phyloP scores from a whole-genome alignment of 345 rosid species.

The Brassica incana region DNA sequence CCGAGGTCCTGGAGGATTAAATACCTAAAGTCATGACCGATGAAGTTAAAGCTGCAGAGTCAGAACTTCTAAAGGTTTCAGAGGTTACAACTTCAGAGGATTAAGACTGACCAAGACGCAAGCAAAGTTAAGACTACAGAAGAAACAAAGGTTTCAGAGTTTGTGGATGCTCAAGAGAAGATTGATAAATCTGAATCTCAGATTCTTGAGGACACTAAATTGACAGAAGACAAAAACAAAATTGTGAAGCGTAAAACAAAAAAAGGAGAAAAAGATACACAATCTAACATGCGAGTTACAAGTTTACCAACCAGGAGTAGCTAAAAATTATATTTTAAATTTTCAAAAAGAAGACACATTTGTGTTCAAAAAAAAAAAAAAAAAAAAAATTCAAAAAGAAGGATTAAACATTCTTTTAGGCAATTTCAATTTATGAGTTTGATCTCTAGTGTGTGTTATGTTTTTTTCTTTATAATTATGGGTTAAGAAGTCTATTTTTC shows the following conservation, averaged over 20 bases:
- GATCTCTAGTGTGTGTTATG: background rate
- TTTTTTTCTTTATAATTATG: background rate
- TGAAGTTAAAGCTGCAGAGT: conserved; percentile 30
- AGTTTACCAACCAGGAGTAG: conserved; percentile 24
- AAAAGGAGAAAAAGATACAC: conserved; percentile 1
- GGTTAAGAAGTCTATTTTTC: background rate
- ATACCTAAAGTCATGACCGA: conserved; percentile 12
- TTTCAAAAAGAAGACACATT: background rate
- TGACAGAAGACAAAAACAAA: background rate
- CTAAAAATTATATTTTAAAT: background rate
- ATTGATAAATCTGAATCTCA: conserved; percentile 8
- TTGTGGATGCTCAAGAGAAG: conserved; percentile 35
- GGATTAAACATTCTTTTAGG: conserved; percentile 19
- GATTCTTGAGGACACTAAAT: background rate
- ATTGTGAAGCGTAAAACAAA: background rate
- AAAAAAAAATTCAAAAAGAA: background rate
- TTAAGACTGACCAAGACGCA: conserved; percentile 7
- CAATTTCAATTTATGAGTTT: conserved; percentile 26
- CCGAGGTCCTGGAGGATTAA: conserved; percentile 14
- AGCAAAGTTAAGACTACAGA: conserved; percentile 1
- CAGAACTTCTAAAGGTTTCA: conserved; percentile 31
- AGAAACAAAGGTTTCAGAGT: conserved; percentile 6
- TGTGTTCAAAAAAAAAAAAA: background rate
- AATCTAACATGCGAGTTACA: conserved; percentile 13
- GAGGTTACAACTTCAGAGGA: conserved; percentile 23